These are phyloP conservation scores for Crassisporium funariophilum DNA, from an alignment of 768 basidiomycete genomes.

Conservation along the genomic window DNA sequence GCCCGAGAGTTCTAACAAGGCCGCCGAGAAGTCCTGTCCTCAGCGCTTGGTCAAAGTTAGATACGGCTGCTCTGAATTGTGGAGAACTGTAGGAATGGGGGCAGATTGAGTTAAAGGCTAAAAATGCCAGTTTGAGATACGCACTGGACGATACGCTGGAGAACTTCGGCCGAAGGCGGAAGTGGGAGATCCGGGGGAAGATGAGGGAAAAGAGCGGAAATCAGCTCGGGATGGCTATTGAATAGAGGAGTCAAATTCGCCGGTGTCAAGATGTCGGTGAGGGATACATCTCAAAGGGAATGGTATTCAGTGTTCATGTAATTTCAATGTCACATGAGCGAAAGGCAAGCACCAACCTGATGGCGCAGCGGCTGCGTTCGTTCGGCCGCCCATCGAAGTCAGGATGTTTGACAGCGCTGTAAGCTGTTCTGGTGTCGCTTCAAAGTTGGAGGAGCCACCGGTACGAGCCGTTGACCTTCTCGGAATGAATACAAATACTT, in stretches of 20 bases:
- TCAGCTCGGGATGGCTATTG: slow-evolving; percentile 64
- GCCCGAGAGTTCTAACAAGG: slow-evolving; percentile 75
- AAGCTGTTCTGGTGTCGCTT: slow-evolving; percentile 66
- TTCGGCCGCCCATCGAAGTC: slow-evolving; percentile 42
- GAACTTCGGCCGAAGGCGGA: slow-evolving; percentile 65
- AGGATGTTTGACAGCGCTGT: slow-evolving; percentile 61
- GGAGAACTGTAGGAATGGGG: slow-evolving; percentile 52
- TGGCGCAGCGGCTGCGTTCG: slow-evolving; percentile 26
- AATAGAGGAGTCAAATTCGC: slow-evolving; percentile 75
- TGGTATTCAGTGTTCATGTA: no score
- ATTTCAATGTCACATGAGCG: background rate
- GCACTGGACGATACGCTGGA: slow-evolving; percentile 72
- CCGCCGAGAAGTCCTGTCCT: slow-evolving; percentile 77
- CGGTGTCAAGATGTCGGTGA: slow-evolving; percentile 77
- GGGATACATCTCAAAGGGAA: slow-evolving; percentile 52
- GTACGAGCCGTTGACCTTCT: slow-evolving; percentile 21
- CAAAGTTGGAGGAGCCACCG: slow-evolving; percentile 29
- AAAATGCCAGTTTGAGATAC: slow-evolving; percentile 1
- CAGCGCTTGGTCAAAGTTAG: slow-evolving; percentile 82
- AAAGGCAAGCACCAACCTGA: slow-evolving; percentile 30
- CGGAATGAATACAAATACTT: background rate
- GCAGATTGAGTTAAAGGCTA: background rate
- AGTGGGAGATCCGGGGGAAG: slow-evolving; percentile 77
- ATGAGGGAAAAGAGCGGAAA: slow-evolving; percentile 74
- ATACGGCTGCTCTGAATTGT: slow-evolving; percentile 80